Conservation (phyloP, 805 yeast genomes). For the Candida maesae region DNA sequence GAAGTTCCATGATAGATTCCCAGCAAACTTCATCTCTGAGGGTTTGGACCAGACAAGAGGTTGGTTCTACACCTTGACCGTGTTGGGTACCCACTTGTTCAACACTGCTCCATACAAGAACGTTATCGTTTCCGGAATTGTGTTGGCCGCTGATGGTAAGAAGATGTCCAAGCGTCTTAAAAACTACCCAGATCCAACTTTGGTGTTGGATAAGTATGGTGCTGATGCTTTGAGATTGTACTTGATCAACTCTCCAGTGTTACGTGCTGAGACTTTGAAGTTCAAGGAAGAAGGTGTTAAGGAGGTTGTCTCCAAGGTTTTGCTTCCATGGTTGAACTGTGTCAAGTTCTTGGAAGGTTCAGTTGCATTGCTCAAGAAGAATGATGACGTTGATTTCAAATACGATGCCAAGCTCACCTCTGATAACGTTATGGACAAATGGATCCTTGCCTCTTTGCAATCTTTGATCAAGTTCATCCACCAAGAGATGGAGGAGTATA, state of each 20-base stretch:
- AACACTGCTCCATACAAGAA: slow-evolving; percentile 91
- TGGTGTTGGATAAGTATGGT: slow-evolving; percentile 83
- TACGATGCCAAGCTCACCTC: slow-evolving; percentile 65
- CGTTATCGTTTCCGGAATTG: slow-evolving; percentile 94
- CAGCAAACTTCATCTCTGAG: slow-evolving; percentile 97
- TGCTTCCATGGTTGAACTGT: slow-evolving; percentile 98
- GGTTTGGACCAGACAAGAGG: slow-evolving; percentile 99
- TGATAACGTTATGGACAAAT: slow-evolving; percentile 92
- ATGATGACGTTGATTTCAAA: slow-evolving; percentile 62
- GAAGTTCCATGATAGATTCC: slow-evolving; percentile 69
- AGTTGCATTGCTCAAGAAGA: slow-evolving; percentile 77
- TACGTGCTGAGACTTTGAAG: slow-evolving; percentile 93
- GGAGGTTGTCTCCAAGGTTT: slow-evolving; percentile 93
- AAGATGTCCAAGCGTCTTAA: slow-evolving; percentile 98
- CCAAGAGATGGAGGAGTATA: slow-evolving; percentile 83
- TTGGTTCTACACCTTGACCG: slow-evolving; percentile 97
- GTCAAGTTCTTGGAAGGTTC: slow-evolving; percentile 96
- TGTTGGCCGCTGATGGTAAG: slow-evolving; percentile 96
- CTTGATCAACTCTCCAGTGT: slow-evolving; percentile 94
- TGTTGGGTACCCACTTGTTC: slow-evolving; percentile 92
- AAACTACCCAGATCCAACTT: slow-evolving; percentile 93
- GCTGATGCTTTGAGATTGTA: slow-evolving; percentile 97
- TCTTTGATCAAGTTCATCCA: slow-evolving; percentile 84
- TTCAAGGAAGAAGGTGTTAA: slow-evolving; percentile 99
- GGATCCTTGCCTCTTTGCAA: slow-evolving; percentile 97